A percentile compares a stretch with the other conserved stretches of the same genome.
phyloP scores from a whole-genome alignment of 2,329 filamentous ascomycete genomes.

The Penicillium corylophilum region DNA sequence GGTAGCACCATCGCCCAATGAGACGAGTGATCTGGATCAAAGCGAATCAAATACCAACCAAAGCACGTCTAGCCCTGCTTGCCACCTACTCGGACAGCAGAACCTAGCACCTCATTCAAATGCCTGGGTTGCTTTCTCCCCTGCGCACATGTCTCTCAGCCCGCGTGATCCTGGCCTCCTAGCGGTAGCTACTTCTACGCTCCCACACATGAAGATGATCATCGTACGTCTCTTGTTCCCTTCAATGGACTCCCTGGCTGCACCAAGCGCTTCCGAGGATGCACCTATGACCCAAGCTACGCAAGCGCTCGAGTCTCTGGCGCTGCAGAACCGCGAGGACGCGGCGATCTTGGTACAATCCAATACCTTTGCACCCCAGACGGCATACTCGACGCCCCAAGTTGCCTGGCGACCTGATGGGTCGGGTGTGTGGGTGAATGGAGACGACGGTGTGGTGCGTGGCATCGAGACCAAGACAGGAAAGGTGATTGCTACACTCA shows the following conservation, averaged over 20 bases:
- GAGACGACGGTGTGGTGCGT: constrained; percentile 62
- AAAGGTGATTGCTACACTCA: constrained; percentile 54
- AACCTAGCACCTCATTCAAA: constrained; percentile 63
- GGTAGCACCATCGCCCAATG: constrained; percentile 15
- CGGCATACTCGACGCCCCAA: constrained; percentile 62
- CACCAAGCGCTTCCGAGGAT: constrained; percentile 8
- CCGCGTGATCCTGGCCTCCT: constrained; percentile 56
- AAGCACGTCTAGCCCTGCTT: constrained; percentile 14
- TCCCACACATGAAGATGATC: constrained; percentile 63
- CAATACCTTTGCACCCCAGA: constrained; percentile 63
- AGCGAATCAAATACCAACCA: background rate
- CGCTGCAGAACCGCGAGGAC: constrained; percentile 57
- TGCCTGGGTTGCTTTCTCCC: constrained; percentile 64
- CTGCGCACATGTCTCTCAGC: constrained; percentile 56
- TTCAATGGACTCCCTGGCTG: constrained; percentile 17
- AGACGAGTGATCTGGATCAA: background rate
- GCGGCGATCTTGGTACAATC: constrained; percentile 60
- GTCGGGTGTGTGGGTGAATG: constrained; percentile 63
- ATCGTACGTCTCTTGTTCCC: constrained; percentile 59
- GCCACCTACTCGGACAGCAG: constrained; percentile 54
- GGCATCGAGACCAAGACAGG: constrained; percentile 60
- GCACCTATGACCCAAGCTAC: constrained; percentile 47
- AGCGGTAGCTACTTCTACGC: constrained; percentile 60
- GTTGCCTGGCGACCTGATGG: constrained; percentile 63
- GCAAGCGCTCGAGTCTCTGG: constrained; percentile 52